Conservation (phyloP, 2,329 filamentous ascomycete species). For the Penicillium crustosum region DNA sequence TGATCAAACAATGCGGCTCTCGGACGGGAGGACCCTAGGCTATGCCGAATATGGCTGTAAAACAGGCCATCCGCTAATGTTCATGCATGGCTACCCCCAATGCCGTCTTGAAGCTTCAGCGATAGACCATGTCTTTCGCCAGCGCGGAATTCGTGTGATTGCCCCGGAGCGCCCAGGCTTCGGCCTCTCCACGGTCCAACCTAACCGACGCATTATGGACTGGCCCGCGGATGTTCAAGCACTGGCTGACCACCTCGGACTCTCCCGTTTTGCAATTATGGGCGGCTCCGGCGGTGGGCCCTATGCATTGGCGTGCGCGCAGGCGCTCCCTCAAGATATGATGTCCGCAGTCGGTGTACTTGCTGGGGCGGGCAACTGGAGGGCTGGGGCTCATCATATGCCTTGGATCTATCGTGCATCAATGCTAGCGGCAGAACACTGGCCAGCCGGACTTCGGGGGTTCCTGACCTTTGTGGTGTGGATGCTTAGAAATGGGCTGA, state of each 20-base stretch:
- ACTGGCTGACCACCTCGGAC: slow-evolving; percentile 43
- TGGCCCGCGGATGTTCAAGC: slow-evolving; percentile 45
- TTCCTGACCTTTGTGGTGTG: slow-evolving; percentile 21
- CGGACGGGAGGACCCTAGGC: slow-evolving; percentile 43
- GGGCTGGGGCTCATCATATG: slow-evolving; percentile 34
- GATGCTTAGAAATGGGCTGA: slow-evolving; percentile 20
- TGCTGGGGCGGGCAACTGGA: slow-evolving; percentile 37
- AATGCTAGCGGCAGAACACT: slow-evolving; percentile 21
- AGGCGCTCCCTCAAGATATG: slow-evolving; percentile 29
- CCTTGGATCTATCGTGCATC: slow-evolving; percentile 23
- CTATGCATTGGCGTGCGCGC: slow-evolving; percentile 50
- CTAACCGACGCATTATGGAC: slow-evolving; percentile 40
- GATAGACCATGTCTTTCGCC: slow-evolving; percentile 35
- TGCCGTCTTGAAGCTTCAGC: slow-evolving; percentile 45
- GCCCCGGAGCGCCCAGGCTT: slow-evolving; percentile 47
- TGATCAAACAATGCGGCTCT: slow-evolving; percentile 23
- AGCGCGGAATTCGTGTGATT: slow-evolving; percentile 42
- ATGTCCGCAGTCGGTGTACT: slow-evolving; percentile 42
- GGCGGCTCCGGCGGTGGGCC: slow-evolving; percentile 51
- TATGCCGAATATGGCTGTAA: slow-evolving; percentile 46
- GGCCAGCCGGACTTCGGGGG: slow-evolving; percentile 23
- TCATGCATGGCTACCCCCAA: slow-evolving; percentile 47
- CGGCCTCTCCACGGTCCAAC: slow-evolving; percentile 44
- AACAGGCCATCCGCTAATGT: slow-evolving; percentile 39
- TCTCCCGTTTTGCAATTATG: slow-evolving; percentile 46